phyloP scores from a whole-genome alignment of 805 yeast species.

The Candida ponderosae region DNA sequence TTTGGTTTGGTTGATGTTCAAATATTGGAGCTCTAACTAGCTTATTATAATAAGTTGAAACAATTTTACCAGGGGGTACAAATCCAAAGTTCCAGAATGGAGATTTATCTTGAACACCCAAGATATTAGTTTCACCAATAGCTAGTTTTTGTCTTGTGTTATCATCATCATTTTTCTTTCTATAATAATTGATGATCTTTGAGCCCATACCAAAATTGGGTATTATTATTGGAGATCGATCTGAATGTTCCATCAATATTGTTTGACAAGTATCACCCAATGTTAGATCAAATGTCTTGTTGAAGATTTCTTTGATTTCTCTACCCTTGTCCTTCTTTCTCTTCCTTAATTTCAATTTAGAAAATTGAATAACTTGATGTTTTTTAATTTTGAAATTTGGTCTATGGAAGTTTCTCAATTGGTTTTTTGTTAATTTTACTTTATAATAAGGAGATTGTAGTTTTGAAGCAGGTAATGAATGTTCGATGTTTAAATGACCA shows the following conservation, averaged over 20 bases:
- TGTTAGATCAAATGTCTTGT: conserved; percentile 66
- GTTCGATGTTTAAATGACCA: conserved; percentile 87
- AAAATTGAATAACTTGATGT: conserved; percentile 67
- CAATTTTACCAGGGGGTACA: conserved; percentile 89
- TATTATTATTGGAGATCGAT: conserved; percentile 75
- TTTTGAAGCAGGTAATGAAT: conserved; percentile 78
- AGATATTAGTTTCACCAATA: conserved; percentile 90
- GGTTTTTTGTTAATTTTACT: conserved; percentile 60
- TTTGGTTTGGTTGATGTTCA: conserved; percentile 67
- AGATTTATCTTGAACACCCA: conserved; percentile 93
- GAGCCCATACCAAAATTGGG: conserved; percentile 95
- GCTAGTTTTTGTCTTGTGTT: conserved; percentile 78
- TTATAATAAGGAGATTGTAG: conserved; percentile 89
- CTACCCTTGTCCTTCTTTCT: conserved; percentile 86
- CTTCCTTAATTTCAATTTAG: conserved; percentile 70
- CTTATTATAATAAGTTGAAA: conserved; percentile 88
- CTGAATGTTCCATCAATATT: conserved; percentile 81
- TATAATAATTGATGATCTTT: conserved; percentile 84
- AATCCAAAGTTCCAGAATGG: conserved; percentile 99
- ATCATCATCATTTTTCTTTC: conserved; percentile 78
- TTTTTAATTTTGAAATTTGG: conserved; percentile 70
- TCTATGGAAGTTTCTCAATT: conserved; percentile 74
- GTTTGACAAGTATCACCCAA: conserved; percentile 76
- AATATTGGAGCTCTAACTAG: conserved; percentile 90
- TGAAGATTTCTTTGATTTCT: conserved; percentile 66